Percentiles rank a stretch among this genome's conserved stretches.
These are phyloP conservation scores for Russula compacta DNA, from an alignment of 768 basidiomycete species.

Conservation along the genomic window DNA sequence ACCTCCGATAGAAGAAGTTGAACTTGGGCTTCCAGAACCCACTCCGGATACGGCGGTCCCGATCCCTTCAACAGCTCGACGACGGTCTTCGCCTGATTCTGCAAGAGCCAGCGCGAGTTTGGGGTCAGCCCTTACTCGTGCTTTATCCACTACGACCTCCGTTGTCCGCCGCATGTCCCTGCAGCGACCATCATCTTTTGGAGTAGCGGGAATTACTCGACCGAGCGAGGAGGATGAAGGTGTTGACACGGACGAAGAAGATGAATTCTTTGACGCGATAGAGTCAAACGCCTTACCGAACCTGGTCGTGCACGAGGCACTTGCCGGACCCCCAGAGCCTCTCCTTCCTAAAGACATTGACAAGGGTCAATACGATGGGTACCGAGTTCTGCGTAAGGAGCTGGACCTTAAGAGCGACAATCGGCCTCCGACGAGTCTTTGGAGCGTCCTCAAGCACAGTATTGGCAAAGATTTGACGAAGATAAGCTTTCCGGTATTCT, in stretches of 20 bases:
- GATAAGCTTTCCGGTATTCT: slow-evolving; percentile 91
- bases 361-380: slow-evolving; percentile 52
- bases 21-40: background rate
- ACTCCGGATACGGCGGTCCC: slow-evolving; percentile 8
- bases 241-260: slow-evolving; percentile 67
- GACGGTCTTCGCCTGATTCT: background rate
- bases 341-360: slow-evolving; percentile 31
- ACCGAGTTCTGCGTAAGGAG: slow-evolving; percentile 47
- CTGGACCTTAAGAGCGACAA: slow-evolving; percentile 65
- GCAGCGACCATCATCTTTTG: background rate
- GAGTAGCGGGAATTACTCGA: background rate
- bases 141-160: background rate
- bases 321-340: slow-evolving; percentile 38
- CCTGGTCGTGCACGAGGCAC: slow-evolving; percentile 55
- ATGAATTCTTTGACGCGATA: slow-evolving; percentile 97
- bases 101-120: background rate
- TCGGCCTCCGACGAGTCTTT: slow-evolving; percentile 81
- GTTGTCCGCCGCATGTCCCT: slow-evolving; percentile 13
- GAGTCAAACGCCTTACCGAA: slow-evolving; percentile 74
- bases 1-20: slow-evolving; percentile 12
- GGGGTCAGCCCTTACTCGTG: background rate
- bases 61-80: background rate
- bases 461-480: slow-evolving; percentile 96
- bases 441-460: slow-evolving; percentile 90
- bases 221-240: slow-evolving; percentile 26